Percentiles rank a stretch among this genome's conserved stretches.
Conservation (phyloP, 2,329 filamentous ascomycete genomes). For the Monosporascus sp. region DNA sequence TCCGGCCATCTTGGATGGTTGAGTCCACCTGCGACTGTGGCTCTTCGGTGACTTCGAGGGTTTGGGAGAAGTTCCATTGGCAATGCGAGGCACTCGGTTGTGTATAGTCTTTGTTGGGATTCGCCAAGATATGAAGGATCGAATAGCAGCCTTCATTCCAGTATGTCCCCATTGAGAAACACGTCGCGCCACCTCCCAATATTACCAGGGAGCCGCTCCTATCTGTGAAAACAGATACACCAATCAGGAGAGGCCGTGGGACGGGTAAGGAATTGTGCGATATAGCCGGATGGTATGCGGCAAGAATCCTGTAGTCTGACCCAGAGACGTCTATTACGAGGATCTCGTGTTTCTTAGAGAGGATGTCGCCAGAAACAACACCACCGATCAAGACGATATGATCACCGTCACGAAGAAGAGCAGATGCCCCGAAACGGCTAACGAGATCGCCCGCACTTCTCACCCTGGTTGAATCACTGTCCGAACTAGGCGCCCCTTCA, state of each 20-base stretch:
- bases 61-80: slow-evolving; percentile 12
- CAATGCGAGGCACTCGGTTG: neutral
- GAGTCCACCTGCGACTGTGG: neutral
- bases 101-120: neutral
- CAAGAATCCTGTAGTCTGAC: slow-evolving; percentile 22
- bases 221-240: slow-evolving; percentile 51
- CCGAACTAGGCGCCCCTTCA: slow-evolving; percentile 5
- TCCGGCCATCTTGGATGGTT: slow-evolving; percentile 16
- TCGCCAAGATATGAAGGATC: neutral
- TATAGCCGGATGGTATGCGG: slow-evolving; percentile 7
- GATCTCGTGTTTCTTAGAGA: slow-evolving; percentile 48
- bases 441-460: slow-evolving; percentile 9
- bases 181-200: slow-evolving; percentile 76
- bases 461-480: slow-evolving; percentile 3
- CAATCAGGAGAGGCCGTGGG: slow-evolving; percentile 63
- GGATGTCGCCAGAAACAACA: slow-evolving; percentile 34
- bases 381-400: slow-evolving; percentile 38
- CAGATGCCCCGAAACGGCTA: slow-evolving; percentile 39
- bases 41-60: slow-evolving; percentile 15
- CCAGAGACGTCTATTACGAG: slow-evolving; percentile 30
- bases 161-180: slow-evolving; percentile 84
- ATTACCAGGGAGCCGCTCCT: slow-evolving; percentile 51
- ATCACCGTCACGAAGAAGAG: slow-evolving; percentile 20
- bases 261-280: neutral
- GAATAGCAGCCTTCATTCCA: slow-evolving; percentile 59